These are phyloP conservation scores for Candida montana DNA, from an alignment of 805 yeast species.

Conservation along the genomic window DNA sequence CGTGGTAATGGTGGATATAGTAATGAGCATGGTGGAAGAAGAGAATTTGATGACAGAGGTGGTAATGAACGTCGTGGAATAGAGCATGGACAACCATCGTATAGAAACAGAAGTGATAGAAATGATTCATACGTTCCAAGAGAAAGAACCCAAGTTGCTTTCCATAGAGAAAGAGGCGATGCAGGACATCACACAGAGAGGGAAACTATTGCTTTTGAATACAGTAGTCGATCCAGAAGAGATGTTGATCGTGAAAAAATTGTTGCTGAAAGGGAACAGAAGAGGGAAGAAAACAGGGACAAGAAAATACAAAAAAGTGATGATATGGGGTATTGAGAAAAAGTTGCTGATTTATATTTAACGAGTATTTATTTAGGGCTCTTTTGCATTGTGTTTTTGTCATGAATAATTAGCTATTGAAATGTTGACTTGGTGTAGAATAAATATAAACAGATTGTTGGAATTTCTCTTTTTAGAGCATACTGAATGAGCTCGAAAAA, in stretches of 20 bases:
- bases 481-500: too few species aligned
- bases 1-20: too few species aligned
- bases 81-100: not conserved
- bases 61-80: slow-evolving; percentile 17
- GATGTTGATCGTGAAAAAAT: slow-evolving; percentile 20
- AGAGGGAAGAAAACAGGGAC: slow-evolving; percentile 17
- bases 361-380: too few species aligned
- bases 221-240: slow-evolving; percentile 21
- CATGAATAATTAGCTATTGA: too few species aligned
- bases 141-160: too few species aligned
- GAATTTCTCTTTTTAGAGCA: too few species aligned
- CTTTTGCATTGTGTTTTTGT: too few species aligned
- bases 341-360: not conserved
- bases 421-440: too few species aligned
- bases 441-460: too few species aligned
- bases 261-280: slow-evolving; percentile 14
- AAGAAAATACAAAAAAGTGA: slow-evolving; percentile 4
- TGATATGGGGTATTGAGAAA: slow-evolving; percentile 1
- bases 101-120: slow-evolving; percentile 10
- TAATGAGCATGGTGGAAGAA: slow-evolving; percentile 1
- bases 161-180: too few species aligned
- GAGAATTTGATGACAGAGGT: slow-evolving; percentile 11
- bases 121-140: slow-evolving; percentile 6
- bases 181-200: too few species aligned
- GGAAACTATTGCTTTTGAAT: slow-evolving; percentile 9